Conservation (phyloP, 768 basidiomycete genomes). For the Imleria badia region DNA sequence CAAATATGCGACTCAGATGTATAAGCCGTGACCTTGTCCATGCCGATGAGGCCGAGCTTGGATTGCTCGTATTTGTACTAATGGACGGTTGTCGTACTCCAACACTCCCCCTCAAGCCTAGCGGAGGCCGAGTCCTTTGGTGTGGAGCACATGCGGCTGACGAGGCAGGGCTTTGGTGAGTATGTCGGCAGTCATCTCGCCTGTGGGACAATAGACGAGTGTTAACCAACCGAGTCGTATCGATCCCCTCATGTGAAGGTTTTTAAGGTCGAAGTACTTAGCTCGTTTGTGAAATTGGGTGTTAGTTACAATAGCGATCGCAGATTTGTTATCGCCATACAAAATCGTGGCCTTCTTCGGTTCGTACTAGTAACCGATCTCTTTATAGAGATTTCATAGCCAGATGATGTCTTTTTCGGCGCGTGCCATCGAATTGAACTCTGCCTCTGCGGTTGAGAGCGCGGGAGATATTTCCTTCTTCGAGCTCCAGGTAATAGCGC, state of each 20-base stretch:
- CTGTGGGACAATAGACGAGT: slow-evolving; percentile 17
- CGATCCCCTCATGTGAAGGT: slow-evolving; percentile 25
- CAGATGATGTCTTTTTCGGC: slow-evolving; percentile 9
- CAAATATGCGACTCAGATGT: too few species aligned
- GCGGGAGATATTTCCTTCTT: slow-evolving; percentile 28
- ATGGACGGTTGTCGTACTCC: too few species aligned
- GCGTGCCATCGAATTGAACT: slow-evolving; percentile 4
- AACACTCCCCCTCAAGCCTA: neutral
- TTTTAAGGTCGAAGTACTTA: slow-evolving; percentile 7
- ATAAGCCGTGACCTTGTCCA: too few species aligned
- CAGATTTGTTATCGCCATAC: slow-evolving; percentile 20
- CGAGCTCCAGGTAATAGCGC: slow-evolving; percentile 28
- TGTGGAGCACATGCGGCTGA: neutral
- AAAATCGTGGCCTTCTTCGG: slow-evolving; percentile 16
- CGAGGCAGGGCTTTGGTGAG: neutral
- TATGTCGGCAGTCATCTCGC: slow-evolving; percentile 26
- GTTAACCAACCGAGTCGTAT: neutral
- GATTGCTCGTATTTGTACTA: too few species aligned
- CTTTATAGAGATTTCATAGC: slow-evolving; percentile 32
- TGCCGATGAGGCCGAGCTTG: too few species aligned
- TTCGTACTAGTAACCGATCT: slow-evolving; percentile 25
- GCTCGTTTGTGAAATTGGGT: slow-evolving; percentile 3
- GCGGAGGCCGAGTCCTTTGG: neutral
- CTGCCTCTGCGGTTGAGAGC: neutral
- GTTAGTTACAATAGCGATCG: slow-evolving; percentile 27